Conservation (phyloP, 306 rosid genomes). For the Lathyrus oleraceus region DNA sequence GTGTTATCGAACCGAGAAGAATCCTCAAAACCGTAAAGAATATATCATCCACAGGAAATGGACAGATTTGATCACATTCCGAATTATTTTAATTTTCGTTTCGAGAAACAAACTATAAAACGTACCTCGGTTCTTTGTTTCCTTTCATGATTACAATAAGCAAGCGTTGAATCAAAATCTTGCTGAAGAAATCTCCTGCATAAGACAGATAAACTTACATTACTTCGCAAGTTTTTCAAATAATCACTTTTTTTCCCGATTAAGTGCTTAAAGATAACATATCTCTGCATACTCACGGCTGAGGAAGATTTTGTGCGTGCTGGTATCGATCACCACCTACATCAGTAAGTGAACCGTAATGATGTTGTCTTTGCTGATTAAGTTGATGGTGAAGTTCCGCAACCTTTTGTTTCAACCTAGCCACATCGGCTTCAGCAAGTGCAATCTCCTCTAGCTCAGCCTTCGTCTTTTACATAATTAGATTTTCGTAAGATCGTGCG, state of each 20-base stretch:
- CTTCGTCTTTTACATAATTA: constrained; percentile 73
- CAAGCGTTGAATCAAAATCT: constrained; percentile 94
- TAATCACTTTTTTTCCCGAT: background rate
- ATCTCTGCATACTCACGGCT: constrained; percentile 69
- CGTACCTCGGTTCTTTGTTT: constrained; percentile 90
- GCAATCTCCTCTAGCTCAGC: constrained; percentile 99
- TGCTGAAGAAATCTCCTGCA: constrained; percentile 96
- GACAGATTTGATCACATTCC: background rate
- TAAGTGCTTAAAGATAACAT: background rate
- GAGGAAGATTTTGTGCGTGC: constrained; percentile 78
- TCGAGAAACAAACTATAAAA: constrained; percentile 14
- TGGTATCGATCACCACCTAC: constrained; percentile 75
- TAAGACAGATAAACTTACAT: constrained; percentile 17
- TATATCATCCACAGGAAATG: background rate
- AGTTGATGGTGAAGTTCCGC: constrained; percentile 98
- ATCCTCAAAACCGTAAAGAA: constrained; percentile 25
- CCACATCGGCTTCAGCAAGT: constrained; percentile 99
- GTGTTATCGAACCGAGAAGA: background rate
- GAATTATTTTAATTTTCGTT: background rate
- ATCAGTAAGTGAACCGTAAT: constrained; percentile 89
- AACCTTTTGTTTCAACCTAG: constrained; percentile 97
- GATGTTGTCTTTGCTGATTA: constrained; percentile 91
- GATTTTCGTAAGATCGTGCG: constrained; percentile 44
- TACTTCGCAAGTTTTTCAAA: constrained; percentile 19
- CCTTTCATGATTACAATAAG: constrained; percentile 84